Conservation (phyloP, 352 stramenopile species). For the Pythium utonaiense region DNA sequence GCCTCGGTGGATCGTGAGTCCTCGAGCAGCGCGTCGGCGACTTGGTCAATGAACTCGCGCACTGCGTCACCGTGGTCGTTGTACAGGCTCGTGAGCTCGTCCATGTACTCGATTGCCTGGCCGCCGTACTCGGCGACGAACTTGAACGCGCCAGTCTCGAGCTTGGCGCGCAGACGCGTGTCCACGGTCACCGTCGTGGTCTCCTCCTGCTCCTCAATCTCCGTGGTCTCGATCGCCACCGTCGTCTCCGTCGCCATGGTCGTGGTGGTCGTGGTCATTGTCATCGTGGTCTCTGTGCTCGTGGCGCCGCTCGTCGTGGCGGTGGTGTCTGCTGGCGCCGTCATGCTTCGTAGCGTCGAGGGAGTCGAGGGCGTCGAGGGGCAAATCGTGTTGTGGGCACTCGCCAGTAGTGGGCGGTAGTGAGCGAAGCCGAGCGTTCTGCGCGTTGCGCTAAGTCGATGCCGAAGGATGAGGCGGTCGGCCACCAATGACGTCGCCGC, state of each 20-base stretch:
- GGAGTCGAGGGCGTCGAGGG: not conserved
- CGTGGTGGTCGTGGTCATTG: conserved; percentile 23
- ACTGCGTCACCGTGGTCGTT: conserved; percentile 28
- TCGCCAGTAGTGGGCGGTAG: too few relatives aligned
- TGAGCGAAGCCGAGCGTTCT: too few relatives aligned
- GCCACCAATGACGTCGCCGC: conserved; percentile 18
- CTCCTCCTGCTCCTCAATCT: conserved; percentile 17
- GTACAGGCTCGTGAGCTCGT: conserved; percentile 53
- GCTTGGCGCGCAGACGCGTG: conserved; percentile 2
- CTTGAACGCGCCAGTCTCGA: conserved; percentile 21
- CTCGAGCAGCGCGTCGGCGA: conserved; percentile 39
- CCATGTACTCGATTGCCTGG: conserved; percentile 66
- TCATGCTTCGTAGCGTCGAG: not conserved
- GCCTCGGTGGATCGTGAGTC: conserved; percentile 45
- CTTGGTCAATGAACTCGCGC: conserved; percentile 42
- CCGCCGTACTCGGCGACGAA: conserved; percentile 64
- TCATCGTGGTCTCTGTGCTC: conserved; percentile 30
- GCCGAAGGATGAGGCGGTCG: conserved; percentile 6
- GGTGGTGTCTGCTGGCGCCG: not conserved
- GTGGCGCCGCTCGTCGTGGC: conserved; percentile 20
- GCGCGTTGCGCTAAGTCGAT: too few relatives aligned
- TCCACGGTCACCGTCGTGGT: conserved; percentile 27
- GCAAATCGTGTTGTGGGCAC: conserved; percentile 2
- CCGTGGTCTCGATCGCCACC: conserved; percentile 29
- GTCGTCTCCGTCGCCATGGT: conserved; percentile 27